Evolutionary conservation across 768 basidiomycete species (phyloP).

Genomic region (Trametes villosa): DNA sequence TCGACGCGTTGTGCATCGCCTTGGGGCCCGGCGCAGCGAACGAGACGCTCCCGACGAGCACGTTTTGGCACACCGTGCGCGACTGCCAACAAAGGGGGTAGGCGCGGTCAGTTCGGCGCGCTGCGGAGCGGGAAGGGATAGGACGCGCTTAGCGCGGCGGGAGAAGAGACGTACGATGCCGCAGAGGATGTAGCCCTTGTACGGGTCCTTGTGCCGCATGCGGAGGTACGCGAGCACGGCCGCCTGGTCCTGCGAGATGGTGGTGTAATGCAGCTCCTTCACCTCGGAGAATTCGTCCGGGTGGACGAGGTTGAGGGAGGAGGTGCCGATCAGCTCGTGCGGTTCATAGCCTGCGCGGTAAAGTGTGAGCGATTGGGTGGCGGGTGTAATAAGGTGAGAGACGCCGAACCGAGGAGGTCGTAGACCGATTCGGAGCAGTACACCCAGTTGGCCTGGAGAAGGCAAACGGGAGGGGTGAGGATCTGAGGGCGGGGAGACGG

Average conservation of each 20-base stretch:
- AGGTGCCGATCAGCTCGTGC: conserved; percentile 66
- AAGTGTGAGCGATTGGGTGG: neutral
- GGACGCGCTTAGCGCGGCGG: neutral
- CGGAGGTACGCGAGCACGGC: conserved; percentile 80
- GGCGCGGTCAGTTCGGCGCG: conserved; percentile 5
- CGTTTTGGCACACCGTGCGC: conserved; percentile 74
- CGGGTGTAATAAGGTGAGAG: neutral
- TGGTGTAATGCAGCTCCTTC: conserved; percentile 75
- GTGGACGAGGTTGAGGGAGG: conserved; percentile 78
- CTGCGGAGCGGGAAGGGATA: neutral
- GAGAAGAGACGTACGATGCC: conserved; percentile 59
- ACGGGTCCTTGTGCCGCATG: conserved; percentile 78
- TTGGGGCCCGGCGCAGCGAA: conserved; percentile 77
- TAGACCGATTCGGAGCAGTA: conserved; percentile 36
- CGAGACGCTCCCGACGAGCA: conserved; percentile 77
- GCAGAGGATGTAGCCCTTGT: conserved; percentile 76
- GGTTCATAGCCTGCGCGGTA: conserved; percentile 66
- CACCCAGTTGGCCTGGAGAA: conserved; percentile 32
- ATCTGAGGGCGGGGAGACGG: conserved; percentile 8
- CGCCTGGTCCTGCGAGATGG: conserved; percentile 78
- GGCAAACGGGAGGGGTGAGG: conserved; percentile 15
- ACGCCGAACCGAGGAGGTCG: conserved; percentile 31
- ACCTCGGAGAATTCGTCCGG: conserved; percentile 75
- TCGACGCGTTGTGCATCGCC: conserved; percentile 79
- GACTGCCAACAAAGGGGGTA: conserved; percentile 36